Percentiles rank a stretch among this genome's conserved stretches.
These are phyloP conservation scores for Amphibolis antarctica DNA, from an alignment of 106 monocot species.

Conservation along the genomic window DNA sequence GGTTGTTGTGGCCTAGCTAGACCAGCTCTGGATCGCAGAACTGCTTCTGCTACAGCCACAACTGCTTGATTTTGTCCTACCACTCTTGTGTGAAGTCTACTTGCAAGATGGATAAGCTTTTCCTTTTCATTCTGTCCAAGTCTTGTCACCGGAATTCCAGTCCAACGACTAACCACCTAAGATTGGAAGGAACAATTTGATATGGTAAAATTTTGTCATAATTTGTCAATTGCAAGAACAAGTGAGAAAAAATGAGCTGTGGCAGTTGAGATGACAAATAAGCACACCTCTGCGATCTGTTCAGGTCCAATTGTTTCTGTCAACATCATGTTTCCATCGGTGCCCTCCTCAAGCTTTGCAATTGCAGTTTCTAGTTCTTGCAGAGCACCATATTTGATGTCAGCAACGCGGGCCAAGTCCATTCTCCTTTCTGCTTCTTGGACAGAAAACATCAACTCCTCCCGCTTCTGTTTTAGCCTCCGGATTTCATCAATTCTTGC, in stretches of 20 bases:
- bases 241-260: not conserved
- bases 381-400: conserved; percentile 61
- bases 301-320: conserved; percentile 85
- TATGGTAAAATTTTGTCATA: not conserved
- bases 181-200: not conserved
- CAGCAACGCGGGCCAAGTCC: conserved; percentile 64
- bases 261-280: not conserved
- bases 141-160: conserved; percentile 85
- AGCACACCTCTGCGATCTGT: conserved; percentile 82
- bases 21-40: conserved; percentile 81
- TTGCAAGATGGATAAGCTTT: conserved; percentile 56
- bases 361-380: conserved; percentile 80
- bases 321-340: conserved; percentile 69
- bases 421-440: conserved; percentile 55
- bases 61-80: conserved; percentile 84
- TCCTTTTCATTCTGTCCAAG: conserved; percentile 93
- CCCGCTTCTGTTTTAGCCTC: conserved; percentile 43
- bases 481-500: conserved; percentile 78
- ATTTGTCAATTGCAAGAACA: not conserved
- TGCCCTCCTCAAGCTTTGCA: conserved; percentile 51
- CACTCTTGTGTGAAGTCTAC: conserved; percentile 74
- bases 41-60: conserved; percentile 73
- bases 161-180: conserved; percentile 87
- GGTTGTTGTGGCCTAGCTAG: conserved; percentile 86
- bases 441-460: conserved; percentile 34